These are phyloP conservation scores for Neonectria faginata DNA, from an alignment of 2,329 filamentous ascomycete genomes.

Conservation along the genomic window DNA sequence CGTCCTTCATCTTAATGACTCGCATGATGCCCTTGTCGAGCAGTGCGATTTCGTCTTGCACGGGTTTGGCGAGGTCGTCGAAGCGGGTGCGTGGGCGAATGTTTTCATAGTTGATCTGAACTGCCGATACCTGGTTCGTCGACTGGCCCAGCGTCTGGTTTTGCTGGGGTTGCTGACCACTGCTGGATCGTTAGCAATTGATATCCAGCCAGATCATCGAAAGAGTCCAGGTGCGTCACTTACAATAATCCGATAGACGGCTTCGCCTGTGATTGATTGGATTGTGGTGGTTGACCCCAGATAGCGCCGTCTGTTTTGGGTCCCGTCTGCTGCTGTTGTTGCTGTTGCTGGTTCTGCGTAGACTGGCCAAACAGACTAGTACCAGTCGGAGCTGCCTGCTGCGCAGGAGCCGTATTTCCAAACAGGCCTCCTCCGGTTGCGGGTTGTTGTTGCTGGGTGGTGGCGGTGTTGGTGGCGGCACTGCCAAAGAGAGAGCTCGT, in stretches of 20 bases:
- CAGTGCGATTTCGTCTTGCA: conserved; percentile 81
- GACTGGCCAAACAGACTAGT: conserved; percentile 45
- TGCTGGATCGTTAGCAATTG: conserved; percentile 38
- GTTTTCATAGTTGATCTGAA: conserved; percentile 82
- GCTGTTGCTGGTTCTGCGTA: conserved; percentile 35
- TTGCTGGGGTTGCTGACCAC: conserved; percentile 48
- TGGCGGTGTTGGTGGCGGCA: conserved; percentile 33
- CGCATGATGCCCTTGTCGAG: conserved; percentile 84
- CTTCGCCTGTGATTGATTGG: conserved; percentile 52
- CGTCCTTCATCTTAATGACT: conserved; percentile 81
- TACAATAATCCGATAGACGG: conserved; percentile 51
- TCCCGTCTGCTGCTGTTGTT: conserved; percentile 42
- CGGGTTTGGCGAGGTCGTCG: conserved; percentile 85
- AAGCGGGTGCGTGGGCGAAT: conserved; percentile 90
- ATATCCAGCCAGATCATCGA: background rate
- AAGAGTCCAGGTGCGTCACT: conserved; percentile 21
- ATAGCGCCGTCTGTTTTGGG: no score
- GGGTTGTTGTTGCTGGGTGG: conserved; percentile 38
- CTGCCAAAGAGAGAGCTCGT: conserved; percentile 49
- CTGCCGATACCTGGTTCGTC: conserved; percentile 72
- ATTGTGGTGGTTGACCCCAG: background rate
- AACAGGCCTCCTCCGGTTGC: conserved; percentile 37
- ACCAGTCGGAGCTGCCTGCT: conserved; percentile 27
- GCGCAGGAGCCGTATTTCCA: conserved; percentile 30
- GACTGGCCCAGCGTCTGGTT: conserved; percentile 46